These are phyloP conservation scores for Stereocaulon alpinum DNA, from an alignment of 495 filamentous ascomycete species.

Conservation along the genomic window DNA sequence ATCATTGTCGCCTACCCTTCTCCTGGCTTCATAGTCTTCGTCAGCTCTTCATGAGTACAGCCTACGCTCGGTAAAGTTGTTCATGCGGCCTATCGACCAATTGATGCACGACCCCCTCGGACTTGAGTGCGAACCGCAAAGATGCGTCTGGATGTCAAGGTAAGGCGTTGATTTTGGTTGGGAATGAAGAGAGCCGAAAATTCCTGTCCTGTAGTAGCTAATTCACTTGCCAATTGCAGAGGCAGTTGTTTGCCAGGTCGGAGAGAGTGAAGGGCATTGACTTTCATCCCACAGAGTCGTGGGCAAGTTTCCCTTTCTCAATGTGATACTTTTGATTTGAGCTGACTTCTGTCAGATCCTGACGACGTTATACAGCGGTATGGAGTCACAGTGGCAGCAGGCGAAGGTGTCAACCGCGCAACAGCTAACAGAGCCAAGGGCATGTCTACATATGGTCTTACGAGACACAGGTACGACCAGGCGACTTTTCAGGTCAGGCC, in stretches of 20 bases:
- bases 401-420: constrained; percentile 24
- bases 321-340: background rate
- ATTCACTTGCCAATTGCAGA: constrained; percentile 38
- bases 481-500: background rate
- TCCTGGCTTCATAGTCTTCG: background rate
- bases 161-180: constrained; percentile 34
- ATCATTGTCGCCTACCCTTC: background rate
- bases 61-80: background rate
- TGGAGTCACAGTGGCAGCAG: constrained; percentile 22
- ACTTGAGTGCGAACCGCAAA: constrained; percentile 31
- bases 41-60: background rate
- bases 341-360: constrained; percentile 54
- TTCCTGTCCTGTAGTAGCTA: constrained; percentile 19
- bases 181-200: too few relatives aligned
- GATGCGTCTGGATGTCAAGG: constrained; percentile 91
- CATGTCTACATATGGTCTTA: constrained; percentile 99
- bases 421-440: constrained; percentile 24
- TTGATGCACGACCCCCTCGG: background rate
- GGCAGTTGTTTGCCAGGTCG: constrained; percentile 70
- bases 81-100: background rate
- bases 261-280: constrained; percentile 97
- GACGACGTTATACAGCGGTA: constrained; percentile 92
- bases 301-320: constrained; percentile 41
- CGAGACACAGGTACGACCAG: constrained; percentile 64
- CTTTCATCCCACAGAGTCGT: constrained; percentile 93